phyloP scores from a whole-genome alignment of 1,139 yeast genomes.

The Geotrichum reessii region DNA sequence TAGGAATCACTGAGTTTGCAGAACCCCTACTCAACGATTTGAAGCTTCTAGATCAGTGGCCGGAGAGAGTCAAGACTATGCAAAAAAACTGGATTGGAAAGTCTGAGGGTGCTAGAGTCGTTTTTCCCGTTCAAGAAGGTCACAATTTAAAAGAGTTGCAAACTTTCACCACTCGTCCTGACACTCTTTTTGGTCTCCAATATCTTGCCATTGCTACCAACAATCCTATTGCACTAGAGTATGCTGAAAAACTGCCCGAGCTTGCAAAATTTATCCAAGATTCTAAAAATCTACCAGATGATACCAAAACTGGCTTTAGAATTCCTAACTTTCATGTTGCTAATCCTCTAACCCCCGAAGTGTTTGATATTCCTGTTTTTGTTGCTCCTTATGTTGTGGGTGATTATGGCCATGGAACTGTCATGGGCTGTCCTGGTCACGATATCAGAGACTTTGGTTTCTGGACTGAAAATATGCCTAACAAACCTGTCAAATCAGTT shows the following conservation, averaged over 20 bases:
- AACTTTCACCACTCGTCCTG: constrained; percentile 85
- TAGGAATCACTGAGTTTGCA: constrained; percentile 81
- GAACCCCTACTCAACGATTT: constrained; percentile 59
- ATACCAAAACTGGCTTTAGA: constrained; percentile 60
- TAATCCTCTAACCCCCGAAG: constrained; percentile 50
- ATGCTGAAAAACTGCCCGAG: constrained; percentile 37
- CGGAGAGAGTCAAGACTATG: constrained; percentile 81
- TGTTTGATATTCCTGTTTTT: constrained; percentile 59
- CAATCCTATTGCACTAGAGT: constrained; percentile 53
- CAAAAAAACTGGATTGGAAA: constrained; percentile 92
- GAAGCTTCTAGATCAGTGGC: constrained; percentile 64
- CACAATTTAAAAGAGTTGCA: constrained; percentile 34
- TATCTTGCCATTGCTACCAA: constrained; percentile 70
- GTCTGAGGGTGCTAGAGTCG: constrained; percentile 71
- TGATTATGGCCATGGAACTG: constrained; percentile 84
- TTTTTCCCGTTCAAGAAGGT: constrained; percentile 30
- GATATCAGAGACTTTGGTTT: constrained; percentile 77
- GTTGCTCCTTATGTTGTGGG: constrained; percentile 87
- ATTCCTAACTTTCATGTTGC: constrained; percentile 45
- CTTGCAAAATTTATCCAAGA: constrained; percentile 45
- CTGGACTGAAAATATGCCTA: constrained; percentile 62
- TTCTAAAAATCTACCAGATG: constrained; percentile 40
- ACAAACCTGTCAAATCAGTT: constrained; percentile 43
- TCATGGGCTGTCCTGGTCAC: constrained; percentile 97
- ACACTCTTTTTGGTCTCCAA: constrained; percentile 77